Evolutionary conservation across 1,284 basidiomycete species (phyloP), one percentile per base, ranked within the genome.

Genomic region (Waitea zeae): DNA sequence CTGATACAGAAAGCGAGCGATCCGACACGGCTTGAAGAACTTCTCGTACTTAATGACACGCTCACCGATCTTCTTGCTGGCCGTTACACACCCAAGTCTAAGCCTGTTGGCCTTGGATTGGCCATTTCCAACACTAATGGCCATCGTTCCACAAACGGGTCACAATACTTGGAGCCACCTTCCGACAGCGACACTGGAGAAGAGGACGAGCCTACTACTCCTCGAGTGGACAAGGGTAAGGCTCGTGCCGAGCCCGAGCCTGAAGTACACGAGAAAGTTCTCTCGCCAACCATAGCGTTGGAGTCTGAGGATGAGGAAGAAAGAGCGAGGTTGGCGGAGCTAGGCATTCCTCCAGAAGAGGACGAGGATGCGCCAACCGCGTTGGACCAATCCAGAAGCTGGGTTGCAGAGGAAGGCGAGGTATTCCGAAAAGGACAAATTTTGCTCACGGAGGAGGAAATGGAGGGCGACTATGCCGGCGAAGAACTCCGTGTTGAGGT

Each of bases 331-430:
- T 29, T 17, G n/a, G 14, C n/a, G 35, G 54, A 57, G 36, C 54
- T 12, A 15, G 29, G 14, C 14, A 7, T 49, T 2, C 50, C 44
- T 1, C 55, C 53, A 3, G 59, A 50, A 4, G 54, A 52, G 30
- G 51, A 42, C 15, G 37, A 51, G 5, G 41, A 37, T 13, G 48
- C 49, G 12, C 45, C 59, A 1, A 71, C 72, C n/a, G 70, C 74
- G 2, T 70, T 54, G 5, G 64, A 74, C 44, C 53, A 67, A 75
- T 82, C 77, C 27, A 64, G 69, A 43, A 73, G 62, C 36, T 83
- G 81, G 77, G 78, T 89, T 1, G 80, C 75, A 43, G 86, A 89
- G 47, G 86, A 88, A 47, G 86, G 83, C 1, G 89, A 95, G 53
- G 78, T 95, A 20, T 96, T 96, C 58, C 63, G 89, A 34, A 89